phyloP scores from a whole-genome alignment of 2,329 filamentous ascomycete genomes.

The Fusarium albidum region DNA sequence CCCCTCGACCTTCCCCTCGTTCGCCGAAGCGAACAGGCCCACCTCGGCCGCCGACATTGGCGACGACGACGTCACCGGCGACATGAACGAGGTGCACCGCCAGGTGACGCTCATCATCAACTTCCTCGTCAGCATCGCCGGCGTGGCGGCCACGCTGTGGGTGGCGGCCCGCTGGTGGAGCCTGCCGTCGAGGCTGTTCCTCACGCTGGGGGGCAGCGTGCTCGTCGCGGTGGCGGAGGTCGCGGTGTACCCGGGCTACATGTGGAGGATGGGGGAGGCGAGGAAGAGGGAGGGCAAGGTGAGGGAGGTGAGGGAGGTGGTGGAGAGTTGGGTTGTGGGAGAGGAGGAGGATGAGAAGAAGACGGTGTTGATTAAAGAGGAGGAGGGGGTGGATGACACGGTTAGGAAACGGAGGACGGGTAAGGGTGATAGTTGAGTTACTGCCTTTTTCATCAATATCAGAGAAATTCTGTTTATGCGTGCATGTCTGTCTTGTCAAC shows the following conservation, averaged over 20 bases:
- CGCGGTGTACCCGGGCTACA: constrained; percentile 77
- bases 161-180: constrained; percentile 80
- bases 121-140: constrained; percentile 85
- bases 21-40: constrained; percentile 62
- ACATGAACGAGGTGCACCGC: constrained; percentile 78
- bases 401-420: constrained; percentile 41
- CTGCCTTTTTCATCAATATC: no score
- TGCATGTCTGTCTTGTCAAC: no score
- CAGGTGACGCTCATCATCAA: constrained; percentile 88
- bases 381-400: constrained; percentile 26
- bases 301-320: constrained; percentile 72
- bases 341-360: constrained; percentile 43
- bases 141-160: constrained; percentile 81
- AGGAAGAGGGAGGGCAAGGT: constrained; percentile 68
- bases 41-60: constrained; percentile 56
- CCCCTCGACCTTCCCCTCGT: constrained; percentile 66
- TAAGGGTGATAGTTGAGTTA: constrained; percentile 2
- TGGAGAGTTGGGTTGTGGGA: constrained; percentile 75
- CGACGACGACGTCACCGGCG: constrained; percentile 72
- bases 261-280: constrained; percentile 74
- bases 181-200: constrained; percentile 71
- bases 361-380: constrained; percentile 37
- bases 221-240: constrained; percentile 80
- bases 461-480: no score
- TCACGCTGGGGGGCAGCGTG: constrained; percentile 75